These are phyloP conservation scores for Purshia tridentata DNA, from an alignment of 306 rosid genomes.

Conservation along the genomic window DNA sequence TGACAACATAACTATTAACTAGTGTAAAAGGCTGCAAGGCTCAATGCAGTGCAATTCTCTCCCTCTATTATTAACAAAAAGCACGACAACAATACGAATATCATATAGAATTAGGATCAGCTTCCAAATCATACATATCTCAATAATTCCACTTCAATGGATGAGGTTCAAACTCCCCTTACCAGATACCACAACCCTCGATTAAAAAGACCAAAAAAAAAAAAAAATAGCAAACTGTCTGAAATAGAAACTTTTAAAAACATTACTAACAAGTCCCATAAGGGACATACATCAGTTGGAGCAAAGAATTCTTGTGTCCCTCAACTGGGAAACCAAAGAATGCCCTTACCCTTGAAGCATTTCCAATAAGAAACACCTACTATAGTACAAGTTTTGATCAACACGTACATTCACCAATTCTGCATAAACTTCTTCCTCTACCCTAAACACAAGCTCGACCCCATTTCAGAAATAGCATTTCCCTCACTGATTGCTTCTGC, in stretches of 20 bases:
- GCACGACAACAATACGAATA: background rate
- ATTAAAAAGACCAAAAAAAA: background rate
- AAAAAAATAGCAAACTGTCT: background rate
- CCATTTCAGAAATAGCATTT: conserved; percentile 17
- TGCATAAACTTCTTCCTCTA: conserved; percentile 19
- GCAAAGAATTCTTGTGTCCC: conserved; percentile 14
- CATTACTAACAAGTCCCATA: background rate
- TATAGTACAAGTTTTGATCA: background rate
- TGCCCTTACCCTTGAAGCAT: conserved; percentile 21
- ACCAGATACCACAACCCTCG: background rate
- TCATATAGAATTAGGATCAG: background rate
- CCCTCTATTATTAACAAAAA: background rate
- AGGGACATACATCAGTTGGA: conserved; percentile 8
- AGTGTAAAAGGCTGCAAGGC: background rate
- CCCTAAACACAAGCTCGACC: conserved; percentile 9
- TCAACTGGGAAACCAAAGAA: conserved; percentile 31
- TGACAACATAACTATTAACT: background rate
- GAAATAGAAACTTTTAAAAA: background rate
- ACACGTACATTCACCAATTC: conserved; percentile 22
- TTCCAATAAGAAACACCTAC: conserved; percentile 17
- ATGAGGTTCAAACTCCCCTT: background rate
- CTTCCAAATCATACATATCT: too few species aligned
- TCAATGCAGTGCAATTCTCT: background rate
- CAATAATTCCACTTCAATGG: background rate
- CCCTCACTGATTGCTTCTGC: conserved; percentile 32